Conservation (phyloP, 345 rosid species). For the Eucalyptus leucophloia region DNA sequence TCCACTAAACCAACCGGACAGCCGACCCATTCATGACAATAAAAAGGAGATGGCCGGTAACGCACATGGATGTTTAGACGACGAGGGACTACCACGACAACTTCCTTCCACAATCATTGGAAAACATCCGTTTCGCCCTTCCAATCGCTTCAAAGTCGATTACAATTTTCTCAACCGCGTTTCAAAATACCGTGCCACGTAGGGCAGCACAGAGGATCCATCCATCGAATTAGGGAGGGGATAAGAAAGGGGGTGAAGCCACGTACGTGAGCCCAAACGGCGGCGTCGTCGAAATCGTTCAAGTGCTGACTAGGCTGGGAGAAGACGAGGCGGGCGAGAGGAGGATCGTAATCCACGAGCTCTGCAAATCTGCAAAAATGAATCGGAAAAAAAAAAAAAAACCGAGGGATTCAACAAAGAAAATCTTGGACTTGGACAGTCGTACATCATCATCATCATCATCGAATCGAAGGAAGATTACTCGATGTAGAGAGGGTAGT, state of each 20-base stretch:
- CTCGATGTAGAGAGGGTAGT: conserved; percentile 71
- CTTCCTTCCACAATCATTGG: background rate
- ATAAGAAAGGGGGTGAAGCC: background rate
- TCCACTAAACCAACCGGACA: background rate
- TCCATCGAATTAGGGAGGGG: background rate
- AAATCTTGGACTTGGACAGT: background rate
- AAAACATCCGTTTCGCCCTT: background rate
- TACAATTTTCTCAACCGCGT: background rate
- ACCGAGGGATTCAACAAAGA: background rate
- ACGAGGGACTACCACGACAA: background rate
- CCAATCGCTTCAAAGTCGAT: background rate
- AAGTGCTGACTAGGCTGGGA: conserved; percentile 41
- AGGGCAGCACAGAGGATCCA: background rate
- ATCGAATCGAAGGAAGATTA: background rate
- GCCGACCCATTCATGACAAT: background rate
- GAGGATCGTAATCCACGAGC: conserved; percentile 52
- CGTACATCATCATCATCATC: background rate
- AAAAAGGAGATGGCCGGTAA: background rate
- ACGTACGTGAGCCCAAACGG: conserved; percentile 70
- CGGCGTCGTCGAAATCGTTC: conserved; percentile 57
- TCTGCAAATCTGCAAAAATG: conserved; percentile 51
- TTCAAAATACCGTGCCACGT: background rate
- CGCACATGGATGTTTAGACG: background rate
- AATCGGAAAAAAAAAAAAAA: background rate
- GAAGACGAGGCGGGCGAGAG: conserved; percentile 47